Conservation (phyloP, 1,284 basidiomycete genomes). For the Wolfiporia cocos region DNA sequence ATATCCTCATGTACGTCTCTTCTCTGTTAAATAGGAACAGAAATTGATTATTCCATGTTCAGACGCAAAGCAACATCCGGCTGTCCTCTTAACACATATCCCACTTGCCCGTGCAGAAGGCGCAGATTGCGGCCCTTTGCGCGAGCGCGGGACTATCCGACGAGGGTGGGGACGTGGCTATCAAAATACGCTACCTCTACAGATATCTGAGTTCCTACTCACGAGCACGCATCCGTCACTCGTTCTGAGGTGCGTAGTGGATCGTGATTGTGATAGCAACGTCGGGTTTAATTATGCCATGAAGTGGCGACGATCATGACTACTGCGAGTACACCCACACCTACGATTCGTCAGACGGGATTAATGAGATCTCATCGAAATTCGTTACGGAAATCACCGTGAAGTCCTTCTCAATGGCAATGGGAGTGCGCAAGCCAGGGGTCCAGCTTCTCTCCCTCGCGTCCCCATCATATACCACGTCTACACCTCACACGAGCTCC, state of each 20-base stretch:
- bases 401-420: conserved; percentile 56
- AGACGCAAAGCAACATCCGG: conserved; percentile 12
- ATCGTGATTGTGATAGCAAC: neutral
- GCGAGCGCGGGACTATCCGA: conserved; percentile 46
- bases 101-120: conserved; percentile 49
- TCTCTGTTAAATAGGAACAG: neutral
- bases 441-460: conserved; percentile 59
- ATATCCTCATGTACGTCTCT: conserved; percentile 40
- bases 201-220: conserved; percentile 46
- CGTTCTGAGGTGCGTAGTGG: conserved; percentile 40
- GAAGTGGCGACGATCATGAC: conserved; percentile 63
- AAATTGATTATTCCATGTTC: neutral
- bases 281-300: neutral
- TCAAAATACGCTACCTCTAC: conserved; percentile 48
- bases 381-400: conserved; percentile 50
- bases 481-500: too few relatives aligned
- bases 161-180: conserved; percentile 58
- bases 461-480: conserved; percentile 27
- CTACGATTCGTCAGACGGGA: conserved; percentile 12
- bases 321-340: conserved; percentile 53
- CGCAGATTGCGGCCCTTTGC: conserved; percentile 45
- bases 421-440: conserved; percentile 51
- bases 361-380: conserved; percentile 5
- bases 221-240: conserved; percentile 40
- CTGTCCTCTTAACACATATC: conserved; percentile 57